These are phyloP conservation scores for Ceratocystis eucalypticola DNA, from an alignment of 2,329 filamentous ascomycete species.

Conservation along the genomic window DNA sequence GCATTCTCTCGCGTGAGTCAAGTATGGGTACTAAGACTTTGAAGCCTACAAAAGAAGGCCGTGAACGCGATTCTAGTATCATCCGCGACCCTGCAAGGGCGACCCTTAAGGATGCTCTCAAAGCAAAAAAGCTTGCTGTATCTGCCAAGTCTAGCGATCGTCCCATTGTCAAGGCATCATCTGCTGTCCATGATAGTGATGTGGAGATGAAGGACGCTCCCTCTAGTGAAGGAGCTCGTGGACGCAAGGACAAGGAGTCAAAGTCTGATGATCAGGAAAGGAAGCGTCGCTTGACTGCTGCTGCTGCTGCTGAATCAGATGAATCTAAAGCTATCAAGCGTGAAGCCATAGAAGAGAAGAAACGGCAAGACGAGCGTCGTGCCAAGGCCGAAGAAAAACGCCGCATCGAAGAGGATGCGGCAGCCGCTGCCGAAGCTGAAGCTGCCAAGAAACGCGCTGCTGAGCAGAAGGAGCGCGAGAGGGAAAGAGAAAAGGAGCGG, in stretches of 20 bases:
- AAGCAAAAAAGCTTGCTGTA: slow-evolving; percentile 29
- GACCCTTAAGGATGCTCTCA: slow-evolving; percentile 28
- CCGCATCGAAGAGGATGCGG: slow-evolving; percentile 18
- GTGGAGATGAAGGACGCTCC: slow-evolving; percentile 39
- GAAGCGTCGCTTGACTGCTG: slow-evolving; percentile 25
- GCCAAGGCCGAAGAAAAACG: slow-evolving; percentile 21
- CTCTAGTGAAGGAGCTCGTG: background rate
- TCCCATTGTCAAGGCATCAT: slow-evolving; percentile 23
- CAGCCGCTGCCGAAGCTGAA: slow-evolving; percentile 18
- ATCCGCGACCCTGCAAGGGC: slow-evolving; percentile 23
- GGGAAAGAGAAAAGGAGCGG: slow-evolving; percentile 23
- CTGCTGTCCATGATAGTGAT: slow-evolving; percentile 36
- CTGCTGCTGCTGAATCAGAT: slow-evolving; percentile 25
- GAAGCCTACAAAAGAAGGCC: slow-evolving; percentile 19
- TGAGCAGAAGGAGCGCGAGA: slow-evolving; percentile 26
- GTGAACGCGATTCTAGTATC: slow-evolving; percentile 14
- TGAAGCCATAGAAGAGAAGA: slow-evolving; percentile 25
- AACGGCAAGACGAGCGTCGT: slow-evolving; percentile 23
- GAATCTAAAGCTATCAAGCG: slow-evolving; percentile 28
- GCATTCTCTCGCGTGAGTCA: slow-evolving; percentile 13
- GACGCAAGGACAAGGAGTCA: slow-evolving; percentile 23
- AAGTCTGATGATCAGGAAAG: slow-evolving; percentile 29
- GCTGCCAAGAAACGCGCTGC: slow-evolving; percentile 21
- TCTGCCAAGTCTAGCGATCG: slow-evolving; percentile 13
- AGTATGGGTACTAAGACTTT: slow-evolving; percentile 13